These are phyloP conservation scores for Litsea cubeba DNA, from an alignment of 164 flowering plant species.

Conservation along the genomic window DNA sequence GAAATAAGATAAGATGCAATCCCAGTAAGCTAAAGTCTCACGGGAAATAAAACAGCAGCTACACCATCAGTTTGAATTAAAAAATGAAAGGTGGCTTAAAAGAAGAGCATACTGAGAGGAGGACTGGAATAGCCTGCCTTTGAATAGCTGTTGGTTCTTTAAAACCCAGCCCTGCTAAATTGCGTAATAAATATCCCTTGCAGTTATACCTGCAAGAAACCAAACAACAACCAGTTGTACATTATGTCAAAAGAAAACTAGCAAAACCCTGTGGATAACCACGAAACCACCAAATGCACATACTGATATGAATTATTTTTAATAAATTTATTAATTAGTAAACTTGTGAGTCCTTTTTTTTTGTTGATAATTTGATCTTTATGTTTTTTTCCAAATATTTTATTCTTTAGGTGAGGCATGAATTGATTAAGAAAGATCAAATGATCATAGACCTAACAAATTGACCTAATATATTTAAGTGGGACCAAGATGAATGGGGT, in stretches of 20 bases:
- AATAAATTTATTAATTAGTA: too few relatives aligned
- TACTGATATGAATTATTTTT: too few relatives aligned
- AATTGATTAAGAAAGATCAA: too few relatives aligned
- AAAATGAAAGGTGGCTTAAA: constrained; percentile 12
- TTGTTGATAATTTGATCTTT: too few relatives aligned
- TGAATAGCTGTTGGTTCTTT: constrained; percentile 97
- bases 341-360: too few relatives aligned
- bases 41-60: background rate
- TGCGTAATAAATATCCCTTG: constrained; percentile 47
- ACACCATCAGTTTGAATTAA: background rate
- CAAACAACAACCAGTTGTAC: constrained; percentile 1
- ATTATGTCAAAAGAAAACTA: background rate
- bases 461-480: too few relatives aligned
- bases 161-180: constrained; percentile 70
- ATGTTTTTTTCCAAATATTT: too few relatives aligned
- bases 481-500: too few relatives aligned
- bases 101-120: constrained; percentile 80
- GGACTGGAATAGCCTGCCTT: constrained; percentile 97
- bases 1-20: background rate
- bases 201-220: constrained; percentile 56
- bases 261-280: too few relatives aligned
- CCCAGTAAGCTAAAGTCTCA: background rate
- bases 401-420: too few relatives aligned
- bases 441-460: too few relatives aligned
- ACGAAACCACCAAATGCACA: too few relatives aligned